Conservation (phyloP, 257 asterid species). For the Anisodus acutangulus region DNA sequence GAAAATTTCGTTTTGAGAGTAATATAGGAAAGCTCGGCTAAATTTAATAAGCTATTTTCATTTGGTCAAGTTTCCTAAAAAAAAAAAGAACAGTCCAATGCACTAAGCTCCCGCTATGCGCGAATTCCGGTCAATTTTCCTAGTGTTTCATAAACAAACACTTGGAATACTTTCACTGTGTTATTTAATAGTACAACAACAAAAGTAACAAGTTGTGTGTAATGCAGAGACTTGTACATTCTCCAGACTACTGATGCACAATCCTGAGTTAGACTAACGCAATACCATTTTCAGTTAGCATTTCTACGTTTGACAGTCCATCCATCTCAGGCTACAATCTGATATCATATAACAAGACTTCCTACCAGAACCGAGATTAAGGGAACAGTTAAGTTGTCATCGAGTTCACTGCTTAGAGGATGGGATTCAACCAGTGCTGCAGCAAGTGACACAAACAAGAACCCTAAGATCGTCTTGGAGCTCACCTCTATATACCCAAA, state of each 20-base stretch:
- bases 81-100: too few species aligned
- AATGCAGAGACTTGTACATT: conserved; percentile 6
- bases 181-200: conserved; percentile 1
- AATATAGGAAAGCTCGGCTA: background rate
- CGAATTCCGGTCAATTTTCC: too few species aligned
- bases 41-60: background rate
- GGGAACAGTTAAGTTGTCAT: conserved; percentile 92
- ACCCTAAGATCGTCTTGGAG: conserved; percentile 57
- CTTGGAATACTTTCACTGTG: background rate
- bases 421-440: conserved; percentile 89
- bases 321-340: conserved; percentile 24
- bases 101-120: too few species aligned
- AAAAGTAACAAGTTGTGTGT: background rate
- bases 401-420: conserved; percentile 79
- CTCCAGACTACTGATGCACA: background rate
- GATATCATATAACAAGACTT: conserved; percentile 56
- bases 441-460: conserved; percentile 66
- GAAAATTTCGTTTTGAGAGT: background rate
- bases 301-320: background rate
- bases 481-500: conserved; percentile 77
- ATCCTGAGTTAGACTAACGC: background rate
- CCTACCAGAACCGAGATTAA: conserved; percentile 70
- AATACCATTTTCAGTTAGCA: conserved; percentile 8
- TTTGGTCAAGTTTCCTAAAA: background rate
- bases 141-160: background rate